These are phyloP conservation scores for Zoysia matrella DNA, from an alignment of 202 grass and related monocot species.

Conservation along the genomic window DNA sequence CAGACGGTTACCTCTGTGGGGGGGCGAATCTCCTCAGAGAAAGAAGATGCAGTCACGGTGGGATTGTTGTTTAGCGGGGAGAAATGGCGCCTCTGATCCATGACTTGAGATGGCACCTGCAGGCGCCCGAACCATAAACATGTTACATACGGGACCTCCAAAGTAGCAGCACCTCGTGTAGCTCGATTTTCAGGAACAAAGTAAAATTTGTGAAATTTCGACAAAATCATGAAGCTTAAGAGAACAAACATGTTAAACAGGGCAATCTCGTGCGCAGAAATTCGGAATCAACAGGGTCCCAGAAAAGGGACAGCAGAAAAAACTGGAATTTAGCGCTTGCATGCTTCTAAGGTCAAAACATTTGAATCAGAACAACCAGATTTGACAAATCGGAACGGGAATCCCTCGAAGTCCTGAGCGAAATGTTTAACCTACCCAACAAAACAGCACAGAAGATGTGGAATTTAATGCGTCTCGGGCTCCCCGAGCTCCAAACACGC, in stretches of 20 bases:
- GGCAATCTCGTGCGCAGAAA: conserved; percentile 12
- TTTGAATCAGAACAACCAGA: conserved; percentile 25
- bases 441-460: conserved; percentile 42
- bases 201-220: conserved; percentile 16
- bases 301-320: conserved; percentile 10
- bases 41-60: conserved; percentile 58
- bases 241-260: background rate
- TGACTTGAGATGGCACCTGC: conserved; percentile 77
- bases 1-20: conserved; percentile 63
- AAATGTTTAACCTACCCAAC: conserved; percentile 46
- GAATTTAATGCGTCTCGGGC: conserved; percentile 53
- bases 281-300: background rate
- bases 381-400: conserved; percentile 35
- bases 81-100: conserved; percentile 73
- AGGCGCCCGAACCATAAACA: conserved; percentile 30
- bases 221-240: background rate
- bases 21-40: conserved; percentile 68
- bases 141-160: conserved; percentile 32
- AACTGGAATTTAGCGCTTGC: conserved; percentile 21
- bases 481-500: conserved; percentile 34
- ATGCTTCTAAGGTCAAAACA: conserved; percentile 39
- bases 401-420: background rate
- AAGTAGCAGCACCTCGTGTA: background rate
- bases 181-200: conserved; percentile 51
- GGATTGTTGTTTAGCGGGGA: conserved; percentile 44